A percentile compares a stretch with the other conserved stretches of the same genome.
These are phyloP conservation scores for Aureobasidium namibiae DNA, from an alignment of 2,329 filamentous ascomycete species.

Conservation along the genomic window DNA sequence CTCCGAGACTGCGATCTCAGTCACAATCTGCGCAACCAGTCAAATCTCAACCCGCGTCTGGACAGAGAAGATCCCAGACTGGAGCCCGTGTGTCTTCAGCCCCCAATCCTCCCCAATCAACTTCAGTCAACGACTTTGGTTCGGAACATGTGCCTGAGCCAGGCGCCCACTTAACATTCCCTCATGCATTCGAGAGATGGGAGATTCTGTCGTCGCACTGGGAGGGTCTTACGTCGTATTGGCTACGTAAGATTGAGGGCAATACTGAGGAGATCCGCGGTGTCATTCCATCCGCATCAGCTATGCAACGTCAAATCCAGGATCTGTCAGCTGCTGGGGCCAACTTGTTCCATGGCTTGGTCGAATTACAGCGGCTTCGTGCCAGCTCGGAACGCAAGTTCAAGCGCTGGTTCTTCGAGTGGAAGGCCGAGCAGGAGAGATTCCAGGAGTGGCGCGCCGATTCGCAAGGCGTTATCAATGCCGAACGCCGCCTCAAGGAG, in stretches of 20 bases:
- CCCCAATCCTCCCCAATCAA: background rate
- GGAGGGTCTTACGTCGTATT: constrained; percentile 95
- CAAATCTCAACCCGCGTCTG: background rate
- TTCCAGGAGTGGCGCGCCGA: constrained; percentile 74
- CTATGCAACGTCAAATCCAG: constrained; percentile 87
- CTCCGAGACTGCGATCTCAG: background rate
- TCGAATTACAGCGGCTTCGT: constrained; percentile 85
- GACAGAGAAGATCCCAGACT: background rate
- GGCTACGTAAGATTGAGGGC: constrained; percentile 86
- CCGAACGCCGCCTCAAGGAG: constrained; percentile 62
- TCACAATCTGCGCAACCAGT: background rate
- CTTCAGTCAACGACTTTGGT: background rate
- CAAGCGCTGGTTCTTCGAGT: constrained; percentile 97
- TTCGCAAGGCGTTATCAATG: constrained; percentile 65
- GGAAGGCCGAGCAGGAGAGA: constrained; percentile 76
- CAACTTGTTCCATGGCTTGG: constrained; percentile 94
- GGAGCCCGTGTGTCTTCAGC: constrained; percentile 13
- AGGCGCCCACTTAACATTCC: constrained; percentile 60
- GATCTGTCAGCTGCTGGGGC: constrained; percentile 95
- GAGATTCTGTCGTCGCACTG: constrained; percentile 94
- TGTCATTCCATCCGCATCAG: constrained; percentile 68
- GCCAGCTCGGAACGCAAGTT: constrained; percentile 97
- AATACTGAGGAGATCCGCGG: constrained; percentile 78
- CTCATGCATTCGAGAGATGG: constrained; percentile 96
- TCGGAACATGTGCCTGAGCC: constrained; percentile 13